Evolutionary conservation across 805 yeast species (phyloP).

Genomic region (Spathaspora arborariae): DNA sequence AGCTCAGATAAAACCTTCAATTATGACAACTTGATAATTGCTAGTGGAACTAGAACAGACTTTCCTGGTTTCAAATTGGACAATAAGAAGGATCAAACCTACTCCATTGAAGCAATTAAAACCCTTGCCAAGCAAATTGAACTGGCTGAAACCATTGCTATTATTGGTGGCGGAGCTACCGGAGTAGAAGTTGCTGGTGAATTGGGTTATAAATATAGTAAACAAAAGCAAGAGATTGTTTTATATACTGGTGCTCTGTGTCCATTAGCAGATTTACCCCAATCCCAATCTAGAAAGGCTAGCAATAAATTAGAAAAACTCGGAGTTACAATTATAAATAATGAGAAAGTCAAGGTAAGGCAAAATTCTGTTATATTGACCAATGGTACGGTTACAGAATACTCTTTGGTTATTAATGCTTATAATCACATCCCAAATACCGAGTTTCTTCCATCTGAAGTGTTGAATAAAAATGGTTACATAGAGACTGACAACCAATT

Average conservation of each 20-base stretch:
- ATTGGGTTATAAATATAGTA: conserved; percentile 19
- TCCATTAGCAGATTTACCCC: conserved; percentile 10
- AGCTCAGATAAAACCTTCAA: conserved; percentile 8
- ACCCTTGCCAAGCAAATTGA: conserved; percentile 14
- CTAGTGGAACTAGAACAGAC: conserved; percentile 26
- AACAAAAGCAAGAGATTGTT: conserved; percentile 13
- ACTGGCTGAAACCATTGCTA: conserved; percentile 25
- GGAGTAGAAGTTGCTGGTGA: conserved; percentile 40
- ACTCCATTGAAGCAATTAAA: conserved; percentile 14
- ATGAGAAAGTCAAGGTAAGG: conserved; percentile 7
- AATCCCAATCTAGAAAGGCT: conserved; percentile 11
- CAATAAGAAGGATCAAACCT: conserved; percentile 11
- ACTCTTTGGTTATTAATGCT: conserved; percentile 29
- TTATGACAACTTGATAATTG: conserved; percentile 33
- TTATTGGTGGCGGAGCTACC: conserved; percentile 39
- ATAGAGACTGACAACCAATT: conserved; percentile 25
- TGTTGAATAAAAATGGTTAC: conserved; percentile 25
- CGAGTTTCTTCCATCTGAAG: conserved; percentile 20
- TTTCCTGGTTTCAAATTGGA: conserved; percentile 24
- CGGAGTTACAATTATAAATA: conserved; percentile 23
- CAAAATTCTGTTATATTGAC: conserved; percentile 12
- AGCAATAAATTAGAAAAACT: conserved; percentile 12
- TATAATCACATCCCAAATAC: conserved; percentile 28
- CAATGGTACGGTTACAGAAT: conserved; percentile 15
- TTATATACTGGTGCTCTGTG: conserved; percentile 19